These are phyloP conservation scores for Carallia pectinifolia DNA, from an alignment of 345 rosid genomes.

Conservation along the genomic window DNA sequence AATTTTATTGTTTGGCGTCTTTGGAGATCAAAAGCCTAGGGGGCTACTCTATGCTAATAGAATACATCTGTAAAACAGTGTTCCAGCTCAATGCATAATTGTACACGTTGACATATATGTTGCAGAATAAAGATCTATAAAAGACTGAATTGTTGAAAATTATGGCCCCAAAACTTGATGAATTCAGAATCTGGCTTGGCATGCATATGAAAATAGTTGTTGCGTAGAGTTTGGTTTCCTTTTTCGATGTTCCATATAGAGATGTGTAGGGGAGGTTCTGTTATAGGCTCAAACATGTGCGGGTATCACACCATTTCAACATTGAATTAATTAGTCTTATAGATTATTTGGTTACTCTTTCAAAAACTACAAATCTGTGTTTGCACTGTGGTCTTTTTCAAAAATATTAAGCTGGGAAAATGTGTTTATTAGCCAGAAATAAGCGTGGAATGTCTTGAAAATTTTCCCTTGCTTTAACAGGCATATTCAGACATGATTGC, in stretches of 20 bases:
- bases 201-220: neutral
- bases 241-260: neutral
- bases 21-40: neutral
- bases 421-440: neutral
- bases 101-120: neutral
- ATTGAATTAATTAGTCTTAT: too few relatives aligned
- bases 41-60: neutral
- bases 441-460: neutral
- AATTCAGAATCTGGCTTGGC: neutral
- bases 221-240: neutral
- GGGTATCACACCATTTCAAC: too few relatives aligned
- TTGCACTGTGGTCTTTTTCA: neutral
- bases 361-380: neutral
- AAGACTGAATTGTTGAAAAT: neutral
- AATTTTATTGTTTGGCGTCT: neutral
- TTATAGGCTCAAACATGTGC: too few relatives aligned
- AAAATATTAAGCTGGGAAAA: neutral
- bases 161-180: constrained; percentile 3
- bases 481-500: constrained; percentile 71
- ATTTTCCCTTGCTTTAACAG: constrained; percentile 34
- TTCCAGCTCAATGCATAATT: neutral
- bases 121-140: neutral
- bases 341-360: neutral
- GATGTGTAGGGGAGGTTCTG: neutral
- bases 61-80: neutral